Evolutionary conservation across 2,329 filamentous ascomycete genomes (phyloP).

Genomic region (Chalaropsis thielavioides): DNA sequence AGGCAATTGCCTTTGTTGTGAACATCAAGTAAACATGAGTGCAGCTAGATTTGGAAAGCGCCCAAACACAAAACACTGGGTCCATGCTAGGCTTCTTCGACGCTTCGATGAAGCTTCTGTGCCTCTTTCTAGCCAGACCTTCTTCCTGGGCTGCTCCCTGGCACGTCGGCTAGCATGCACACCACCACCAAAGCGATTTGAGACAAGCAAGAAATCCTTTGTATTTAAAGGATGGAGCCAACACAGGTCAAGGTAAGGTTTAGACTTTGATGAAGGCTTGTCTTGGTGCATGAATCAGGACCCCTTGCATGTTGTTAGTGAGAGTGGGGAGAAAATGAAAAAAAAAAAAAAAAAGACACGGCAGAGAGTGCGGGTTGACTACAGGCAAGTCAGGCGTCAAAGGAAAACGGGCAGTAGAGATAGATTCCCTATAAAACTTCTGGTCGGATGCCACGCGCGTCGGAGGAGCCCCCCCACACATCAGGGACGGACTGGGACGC

Average conservation of each 20-base stretch:
- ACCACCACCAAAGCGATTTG: neutral
- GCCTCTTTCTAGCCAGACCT: constrained; percentile 3
- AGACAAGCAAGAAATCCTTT: constrained; percentile 2
- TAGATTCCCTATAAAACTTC: too few relatives aligned
- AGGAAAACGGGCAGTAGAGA: too few relatives aligned
- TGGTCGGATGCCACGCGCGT: too few relatives aligned
- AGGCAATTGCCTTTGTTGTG: too few relatives aligned
- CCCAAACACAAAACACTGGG: too few relatives aligned
- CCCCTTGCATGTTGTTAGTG: neutral
- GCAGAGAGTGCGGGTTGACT: neutral
- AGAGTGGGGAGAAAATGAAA: neutral
- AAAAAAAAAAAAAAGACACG: neutral
- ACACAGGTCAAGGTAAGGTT: neutral
- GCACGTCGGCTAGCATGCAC: neutral
- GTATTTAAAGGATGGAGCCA: neutral
- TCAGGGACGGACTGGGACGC: too few relatives aligned
- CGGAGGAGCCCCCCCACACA: too few relatives aligned
- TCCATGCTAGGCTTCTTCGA: neutral
- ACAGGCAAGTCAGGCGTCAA: neutral
- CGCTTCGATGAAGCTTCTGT: constrained; percentile 5
- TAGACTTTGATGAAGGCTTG: neutral
- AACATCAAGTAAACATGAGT: too few relatives aligned
- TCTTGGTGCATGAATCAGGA: neutral
- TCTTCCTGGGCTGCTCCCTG: neutral
- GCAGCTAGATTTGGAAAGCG: too few relatives aligned